A percentile compares a stretch with the other conserved stretches of the same genome.
These are phyloP conservation scores for Sequoiadendron giganteum DNA, from an alignment of 75 land plant genomes.

Conservation along the genomic window DNA sequence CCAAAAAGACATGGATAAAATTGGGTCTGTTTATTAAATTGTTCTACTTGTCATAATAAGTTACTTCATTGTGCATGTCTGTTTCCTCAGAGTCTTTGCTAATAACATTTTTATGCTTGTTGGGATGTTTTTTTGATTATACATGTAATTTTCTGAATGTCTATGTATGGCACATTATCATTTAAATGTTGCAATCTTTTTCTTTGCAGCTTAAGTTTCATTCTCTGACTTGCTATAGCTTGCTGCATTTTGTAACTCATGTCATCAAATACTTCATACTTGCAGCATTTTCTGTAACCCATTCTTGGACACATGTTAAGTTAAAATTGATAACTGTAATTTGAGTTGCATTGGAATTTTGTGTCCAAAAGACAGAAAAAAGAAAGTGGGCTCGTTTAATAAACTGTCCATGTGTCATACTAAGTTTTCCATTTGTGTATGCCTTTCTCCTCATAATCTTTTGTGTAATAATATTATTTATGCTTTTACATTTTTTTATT, in stretches of 20 bases:
- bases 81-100: neutral
- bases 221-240: neutral
- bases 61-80: neutral
- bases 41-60: neutral
- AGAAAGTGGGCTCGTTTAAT: neutral
- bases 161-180: neutral
- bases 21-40: neutral
- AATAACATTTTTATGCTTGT: too few species aligned
- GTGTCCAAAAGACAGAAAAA: neutral
- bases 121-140: neutral
- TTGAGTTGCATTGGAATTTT: neutral
- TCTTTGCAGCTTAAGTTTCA: neutral
- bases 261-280: neutral
- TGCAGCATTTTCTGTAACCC: neutral
- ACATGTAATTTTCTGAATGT: too few species aligned
- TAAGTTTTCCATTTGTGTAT: neutral
- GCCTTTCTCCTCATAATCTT: neutral
- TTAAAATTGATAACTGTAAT: neutral
- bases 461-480: neutral
- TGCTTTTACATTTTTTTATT: neutral
- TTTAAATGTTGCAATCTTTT: neutral
- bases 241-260: neutral
- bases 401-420: neutral
- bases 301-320: neutral
- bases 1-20: too few species aligned